These are phyloP conservation scores for Arctium minus DNA, from an alignment of 129 eudicot genomes.

Conservation along the genomic window DNA sequence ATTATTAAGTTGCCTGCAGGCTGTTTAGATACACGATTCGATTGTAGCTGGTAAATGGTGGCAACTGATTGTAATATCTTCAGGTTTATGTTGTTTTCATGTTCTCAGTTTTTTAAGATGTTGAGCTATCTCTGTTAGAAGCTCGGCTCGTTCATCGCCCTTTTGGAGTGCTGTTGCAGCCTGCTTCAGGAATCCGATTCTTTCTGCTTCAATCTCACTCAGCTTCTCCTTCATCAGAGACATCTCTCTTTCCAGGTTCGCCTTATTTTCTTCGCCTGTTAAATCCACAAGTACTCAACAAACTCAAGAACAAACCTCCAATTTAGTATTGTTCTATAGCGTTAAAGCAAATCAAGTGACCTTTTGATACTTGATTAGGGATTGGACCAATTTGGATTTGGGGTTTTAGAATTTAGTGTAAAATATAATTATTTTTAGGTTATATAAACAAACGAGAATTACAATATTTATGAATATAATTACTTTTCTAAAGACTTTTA, in stretches of 20 bases:
- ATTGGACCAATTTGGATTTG: not conserved
- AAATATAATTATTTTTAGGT: too few species aligned
- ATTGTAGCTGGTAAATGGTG: not conserved
- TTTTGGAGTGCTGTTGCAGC: conserved; percentile 56
- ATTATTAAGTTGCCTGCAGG: not conserved
- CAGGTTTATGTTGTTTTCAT: not conserved
- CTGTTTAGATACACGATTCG: conserved; percentile 5
- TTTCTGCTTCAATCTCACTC: conserved; percentile 73
- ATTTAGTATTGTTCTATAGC: not conserved
- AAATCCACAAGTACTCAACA: not conserved
- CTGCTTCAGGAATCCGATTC: conserved; percentile 56
- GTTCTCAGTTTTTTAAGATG: conserved; percentile 54
- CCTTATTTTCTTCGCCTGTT: conserved; percentile 42
- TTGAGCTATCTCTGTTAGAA: conserved; percentile 76
- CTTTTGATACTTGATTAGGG: not conserved
- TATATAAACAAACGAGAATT: not conserved
- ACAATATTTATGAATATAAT: not conserved
- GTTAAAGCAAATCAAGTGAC: not conserved
- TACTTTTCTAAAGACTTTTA: not conserved
- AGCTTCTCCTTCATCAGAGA: conserved; percentile 50
- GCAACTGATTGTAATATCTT: not conserved
- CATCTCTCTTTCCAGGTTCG: conserved; percentile 51
- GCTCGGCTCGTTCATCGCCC: conserved; percentile 68
- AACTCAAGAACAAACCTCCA: not conserved
- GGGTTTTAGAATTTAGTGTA: not conserved